Base-by-base conservation (phyloP, 2,329 filamentous ascomycete species). In the Graphilbum sp. region DNA sequence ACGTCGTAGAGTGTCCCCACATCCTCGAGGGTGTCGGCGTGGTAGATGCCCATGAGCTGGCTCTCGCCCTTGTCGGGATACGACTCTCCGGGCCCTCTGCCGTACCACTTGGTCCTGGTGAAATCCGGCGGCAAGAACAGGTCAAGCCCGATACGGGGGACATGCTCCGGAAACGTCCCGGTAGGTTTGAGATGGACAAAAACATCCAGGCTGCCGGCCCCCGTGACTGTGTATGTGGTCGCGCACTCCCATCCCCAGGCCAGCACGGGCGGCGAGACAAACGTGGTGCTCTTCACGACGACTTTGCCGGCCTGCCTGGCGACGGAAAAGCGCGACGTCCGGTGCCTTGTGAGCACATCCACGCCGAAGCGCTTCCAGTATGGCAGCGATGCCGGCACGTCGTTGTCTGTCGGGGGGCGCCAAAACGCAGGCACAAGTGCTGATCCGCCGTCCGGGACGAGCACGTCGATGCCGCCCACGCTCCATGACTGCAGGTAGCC, bases 331-430 rank as follows among this genome's bases (percentile, higher is more conserved):
- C 7, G 17, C 5, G 12, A 12, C 18, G 35, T 34, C 55, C 46
- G 11, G 33, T 67, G 62, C 29, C 57, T 60, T 2, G 61, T 61
- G 21, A 71, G 50, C 2, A 48, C 48, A 40, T 70, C 54, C 8
- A 72, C 55, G 0, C 66, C 65, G 36, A 64, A 65, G 16, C 62
- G 58, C 33, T 63, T 56, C 75, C 75, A 80, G 45, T 77, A 70
- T 5, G 62, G 63, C 4, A 67, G 60, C 11, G 70, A 67, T 15
- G 54, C 49, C 0, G 67, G 62, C 0, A 59, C 56, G 47, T 81
- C 76, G 47, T 81, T 81, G 52, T 81, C 72, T 0, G 75, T 80
- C 13, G 67, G 64, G 0, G 75, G 69, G 5, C 75, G 70, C 65
- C 73, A 79, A 54, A 80, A 71, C 6, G 61, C 58, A 2, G 69